phyloP scores from a whole-genome alignment of 2,329 filamentous ascomycete genomes.

The Hypomyces perniciosus region DNA sequence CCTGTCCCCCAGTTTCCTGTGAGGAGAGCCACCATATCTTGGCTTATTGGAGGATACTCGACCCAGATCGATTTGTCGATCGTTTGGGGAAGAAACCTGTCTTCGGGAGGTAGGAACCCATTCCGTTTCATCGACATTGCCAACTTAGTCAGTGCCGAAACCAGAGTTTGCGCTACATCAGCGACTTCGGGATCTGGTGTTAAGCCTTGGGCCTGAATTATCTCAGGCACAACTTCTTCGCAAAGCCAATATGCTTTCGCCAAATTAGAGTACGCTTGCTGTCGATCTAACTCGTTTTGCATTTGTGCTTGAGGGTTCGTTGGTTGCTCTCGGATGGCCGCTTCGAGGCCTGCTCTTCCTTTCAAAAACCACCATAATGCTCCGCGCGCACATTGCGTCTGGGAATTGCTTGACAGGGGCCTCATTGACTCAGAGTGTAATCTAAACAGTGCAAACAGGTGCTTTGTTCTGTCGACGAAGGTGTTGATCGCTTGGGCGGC shows the following conservation, averaged over 20 bases:
- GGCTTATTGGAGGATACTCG: slow-evolving; percentile 65
- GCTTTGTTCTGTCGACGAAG: slow-evolving; percentile 65
- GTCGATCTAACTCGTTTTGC: slow-evolving; percentile 49
- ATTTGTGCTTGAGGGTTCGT: slow-evolving; percentile 44
- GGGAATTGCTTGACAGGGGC: slow-evolving; percentile 56
- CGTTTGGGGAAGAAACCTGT: slow-evolving; percentile 64
- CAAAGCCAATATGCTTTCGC: slow-evolving; percentile 83
- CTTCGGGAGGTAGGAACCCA: slow-evolving; percentile 65
- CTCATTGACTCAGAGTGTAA: slow-evolving; percentile 70
- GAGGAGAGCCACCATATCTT: slow-evolving; percentile 65
- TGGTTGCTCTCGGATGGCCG: slow-evolving; percentile 60
- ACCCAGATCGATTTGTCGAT: slow-evolving; percentile 80
- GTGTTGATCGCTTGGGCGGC: slow-evolving; percentile 61
- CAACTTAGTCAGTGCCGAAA: slow-evolving; percentile 65
- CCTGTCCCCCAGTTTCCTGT: slow-evolving; percentile 53
- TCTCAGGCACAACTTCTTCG: slow-evolving; percentile 47
- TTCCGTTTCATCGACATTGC: slow-evolving; percentile 80
- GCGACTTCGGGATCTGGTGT: slow-evolving; percentile 42
- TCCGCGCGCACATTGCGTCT: slow-evolving; percentile 64
- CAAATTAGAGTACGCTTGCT: slow-evolving; percentile 79
- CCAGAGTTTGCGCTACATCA: slow-evolving; percentile 49
- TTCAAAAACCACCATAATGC: slow-evolving; percentile 87
- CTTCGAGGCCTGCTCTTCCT: slow-evolving; percentile 70
- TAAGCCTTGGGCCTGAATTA: slow-evolving; percentile 37
- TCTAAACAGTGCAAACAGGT: slow-evolving; percentile 70